A percentile compares a stretch with the other conserved stretches of the same genome.
These are phyloP conservation scores for Pseudohalonectria lignicola DNA, from an alignment of 2,329 filamentous ascomycete genomes.

Conservation along the genomic window DNA sequence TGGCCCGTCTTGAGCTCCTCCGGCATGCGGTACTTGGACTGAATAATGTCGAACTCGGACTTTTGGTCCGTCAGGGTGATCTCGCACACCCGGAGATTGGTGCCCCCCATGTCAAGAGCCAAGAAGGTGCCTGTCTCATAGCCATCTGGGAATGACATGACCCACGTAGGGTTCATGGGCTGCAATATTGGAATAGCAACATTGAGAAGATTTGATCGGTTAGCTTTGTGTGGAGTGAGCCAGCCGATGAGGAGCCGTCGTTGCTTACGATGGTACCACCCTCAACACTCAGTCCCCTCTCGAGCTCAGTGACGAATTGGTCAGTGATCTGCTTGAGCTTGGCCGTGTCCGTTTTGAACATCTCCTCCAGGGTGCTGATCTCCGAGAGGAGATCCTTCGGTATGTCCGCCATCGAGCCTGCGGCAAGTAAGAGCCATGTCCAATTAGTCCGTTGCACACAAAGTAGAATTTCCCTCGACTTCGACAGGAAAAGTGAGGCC, in stretches of 20 bases:
- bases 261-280: slow-evolving; percentile 89
- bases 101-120: slow-evolving; percentile 91
- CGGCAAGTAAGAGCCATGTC: no score
- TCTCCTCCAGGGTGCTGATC: slow-evolving; percentile 72
- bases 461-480: background rate
- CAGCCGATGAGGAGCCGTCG: no score
- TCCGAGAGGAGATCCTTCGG: slow-evolving; percentile 72
- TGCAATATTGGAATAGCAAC: no score
- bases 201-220: no score
- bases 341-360: slow-evolving; percentile 65
- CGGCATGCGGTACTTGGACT: slow-evolving; percentile 93
- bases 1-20: slow-evolving; percentile 82
- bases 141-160: slow-evolving; percentile 79
- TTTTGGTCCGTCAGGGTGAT: slow-evolving; percentile 79
- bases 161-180: slow-evolving; percentile 98
- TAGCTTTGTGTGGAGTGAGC: slow-evolving; percentile 3
- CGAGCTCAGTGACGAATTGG: slow-evolving; percentile 81
- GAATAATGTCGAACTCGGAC: slow-evolving; percentile 87
- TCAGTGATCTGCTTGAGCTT: slow-evolving; percentile 86
- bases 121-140: slow-evolving; percentile 80
- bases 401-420: slow-evolving; percentile 85
- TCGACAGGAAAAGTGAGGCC: background rate
- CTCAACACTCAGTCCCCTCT: slow-evolving; percentile 76
- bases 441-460: slow-evolving; percentile 10
- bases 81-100: slow-evolving; percentile 89